Percentiles rank a stretch among this genome's conserved stretches.
These are phyloP conservation scores for Guadua angustifolia DNA, from an alignment of 176 grass and related monocot species.

Conservation along the genomic window DNA sequence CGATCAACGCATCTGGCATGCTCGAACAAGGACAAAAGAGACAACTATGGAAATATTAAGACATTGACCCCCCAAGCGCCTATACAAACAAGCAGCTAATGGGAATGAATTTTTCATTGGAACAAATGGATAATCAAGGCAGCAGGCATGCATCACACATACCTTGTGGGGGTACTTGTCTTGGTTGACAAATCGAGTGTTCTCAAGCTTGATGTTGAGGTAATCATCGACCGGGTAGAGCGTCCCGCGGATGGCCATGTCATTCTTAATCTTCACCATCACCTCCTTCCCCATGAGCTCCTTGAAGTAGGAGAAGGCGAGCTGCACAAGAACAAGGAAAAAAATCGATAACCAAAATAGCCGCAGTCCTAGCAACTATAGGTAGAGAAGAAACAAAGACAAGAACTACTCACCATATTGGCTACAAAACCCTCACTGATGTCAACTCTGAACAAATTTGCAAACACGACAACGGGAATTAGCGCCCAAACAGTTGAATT, in stretches of 20 bases:
- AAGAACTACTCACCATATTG: slow-evolving; percentile 34
- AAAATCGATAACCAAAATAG: background rate
- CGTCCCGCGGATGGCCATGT: slow-evolving; percentile 81
- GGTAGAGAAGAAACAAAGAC: background rate
- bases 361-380: background rate
- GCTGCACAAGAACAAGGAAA: slow-evolving; percentile 31
- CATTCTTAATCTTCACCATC: slow-evolving; percentile 91
- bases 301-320: slow-evolving; percentile 98
- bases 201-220: slow-evolving; percentile 99
- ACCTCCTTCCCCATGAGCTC: slow-evolving; percentile 96
- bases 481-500: too few relatives aligned
- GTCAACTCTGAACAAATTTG: background rate
- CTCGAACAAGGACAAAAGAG: too few relatives aligned
- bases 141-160: background rate
- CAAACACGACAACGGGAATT: too few relatives aligned
- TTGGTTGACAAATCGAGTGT: slow-evolving; percentile 79
- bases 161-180: slow-evolving; percentile 97
- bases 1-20: too few relatives aligned
- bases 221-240: slow-evolving; percentile 92
- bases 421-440: background rate
- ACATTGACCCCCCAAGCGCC: too few relatives aligned
- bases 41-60: too few relatives aligned
- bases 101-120: background rate
- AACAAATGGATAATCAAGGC: background rate
- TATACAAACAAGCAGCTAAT: background rate